Evolutionary conservation across 2,329 filamentous ascomycete species (phyloP), one percentile per base, ranked within the genome.

Genomic region (Talaromyces marneffei): DNA sequence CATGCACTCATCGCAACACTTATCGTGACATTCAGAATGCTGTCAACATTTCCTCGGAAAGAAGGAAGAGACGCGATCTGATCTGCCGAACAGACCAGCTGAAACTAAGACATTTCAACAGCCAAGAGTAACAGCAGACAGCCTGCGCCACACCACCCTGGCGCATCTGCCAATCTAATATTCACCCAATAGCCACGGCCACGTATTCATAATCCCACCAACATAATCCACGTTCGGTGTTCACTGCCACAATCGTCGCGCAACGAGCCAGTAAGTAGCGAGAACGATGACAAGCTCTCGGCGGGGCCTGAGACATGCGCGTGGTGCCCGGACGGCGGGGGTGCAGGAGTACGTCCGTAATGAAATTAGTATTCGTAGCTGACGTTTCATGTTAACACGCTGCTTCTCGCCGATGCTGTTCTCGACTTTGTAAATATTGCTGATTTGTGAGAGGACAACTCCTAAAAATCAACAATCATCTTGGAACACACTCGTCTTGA

Each of bases 221-320:
- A 10, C n/a, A 27, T 20, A 14, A 50, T 50, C 16, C 29, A 20
- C n/a, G 46, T 35, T 52, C 57, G 54, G 46, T 53, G 46, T 35
- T 52, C 57, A 60, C 57, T 53, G 57, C 57, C 57, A 60, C 57
- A 54, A 40, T 59, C 31, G 14, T 27, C 44, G 18, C 6, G 25
- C 42, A 46, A 46, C 23, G n/a, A 46, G 44, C 52, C 31, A 54
- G n/a, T 16, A 40, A 40, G 5, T 9, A 7, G 18, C 33, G 2
- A 18, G 25, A 12, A n/a, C 56, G n/a, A 29, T 20, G 18, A 29
- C 20, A 8, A 39, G 20, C 44, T 59, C 44, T 29, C 31, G 42
- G 57, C 42, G 57, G 52, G 57, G 44, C 29, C 55, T 39, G 23
- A 50, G 55, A 57, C 20, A 61, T 27, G 33, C 52, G 52, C n/a